Percentiles rank a stretch among this genome's conserved stretches.
Evolutionary conservation across 2,329 filamentous ascomycete species (phyloP).

Genomic region (Aureobasidium pullulans): DNA sequence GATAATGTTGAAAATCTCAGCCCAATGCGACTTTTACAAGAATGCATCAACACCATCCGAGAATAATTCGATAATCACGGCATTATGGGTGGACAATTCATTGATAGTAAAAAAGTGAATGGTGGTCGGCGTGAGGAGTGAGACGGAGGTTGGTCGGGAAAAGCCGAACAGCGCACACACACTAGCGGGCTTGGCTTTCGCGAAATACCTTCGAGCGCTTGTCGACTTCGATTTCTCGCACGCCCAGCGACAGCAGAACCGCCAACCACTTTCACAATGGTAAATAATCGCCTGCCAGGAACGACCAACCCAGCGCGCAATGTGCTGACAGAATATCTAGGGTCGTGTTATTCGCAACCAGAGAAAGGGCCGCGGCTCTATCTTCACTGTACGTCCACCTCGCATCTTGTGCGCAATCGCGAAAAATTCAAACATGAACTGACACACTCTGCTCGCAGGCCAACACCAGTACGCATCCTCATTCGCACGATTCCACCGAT

Average conservation of each 20-base stretch:
- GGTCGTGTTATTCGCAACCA: constrained; percentile 72
- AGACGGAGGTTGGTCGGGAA: background rate
- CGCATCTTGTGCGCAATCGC: background rate
- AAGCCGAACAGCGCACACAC: constrained; percentile 1
- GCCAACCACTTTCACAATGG: constrained; percentile 12
- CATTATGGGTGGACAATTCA: background rate
- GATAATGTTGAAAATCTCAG: too few relatives aligned
- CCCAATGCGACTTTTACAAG: too few relatives aligned
- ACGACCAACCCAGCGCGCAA: constrained; percentile 3
- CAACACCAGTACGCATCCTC: constrained; percentile 15
- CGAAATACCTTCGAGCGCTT: constrained; percentile 8
- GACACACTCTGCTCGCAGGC: constrained; percentile 37
- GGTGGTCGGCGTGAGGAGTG: background rate
- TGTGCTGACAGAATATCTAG: constrained; percentile 22
- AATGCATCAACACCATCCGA: too few relatives aligned
- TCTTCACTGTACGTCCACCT: constrained; percentile 52
- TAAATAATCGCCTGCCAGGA: background rate
- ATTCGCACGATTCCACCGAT: background rate
- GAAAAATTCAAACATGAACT: background rate
- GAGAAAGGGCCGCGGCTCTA: constrained; percentile 66
- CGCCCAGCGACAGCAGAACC: constrained; percentile 7
- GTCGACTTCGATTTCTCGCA: constrained; percentile 4
- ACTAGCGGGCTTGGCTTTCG: constrained; percentile 1
- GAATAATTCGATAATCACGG: background rate
- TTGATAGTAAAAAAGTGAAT: background rate